These are phyloP conservation scores for Paxillus involutus DNA, from an alignment of 768 basidiomycete species.

Conservation along the genomic window DNA sequence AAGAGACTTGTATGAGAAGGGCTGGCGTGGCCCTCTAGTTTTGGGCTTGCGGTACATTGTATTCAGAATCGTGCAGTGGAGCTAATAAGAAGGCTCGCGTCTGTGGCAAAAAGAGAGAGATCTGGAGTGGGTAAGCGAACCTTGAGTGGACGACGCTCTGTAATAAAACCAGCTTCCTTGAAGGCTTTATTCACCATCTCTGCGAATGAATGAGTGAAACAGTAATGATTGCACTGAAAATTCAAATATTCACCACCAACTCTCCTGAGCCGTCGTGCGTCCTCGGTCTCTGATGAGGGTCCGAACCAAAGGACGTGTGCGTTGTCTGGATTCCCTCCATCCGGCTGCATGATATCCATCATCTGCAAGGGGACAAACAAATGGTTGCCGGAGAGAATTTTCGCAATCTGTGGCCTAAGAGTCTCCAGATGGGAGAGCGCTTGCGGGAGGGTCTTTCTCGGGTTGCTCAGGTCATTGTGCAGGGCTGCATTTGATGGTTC, in stretches of 20 bases:
- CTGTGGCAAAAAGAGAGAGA: not conserved
- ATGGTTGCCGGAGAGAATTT: constrained; percentile 33
- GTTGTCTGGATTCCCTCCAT: constrained; percentile 32
- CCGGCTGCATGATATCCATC: constrained; percentile 51
- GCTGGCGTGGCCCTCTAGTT: constrained; percentile 26
- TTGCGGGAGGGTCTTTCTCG: constrained; percentile 32
- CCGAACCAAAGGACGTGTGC: constrained; percentile 62
- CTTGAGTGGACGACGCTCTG: constrained; percentile 50
- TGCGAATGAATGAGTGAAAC: constrained; percentile 18
- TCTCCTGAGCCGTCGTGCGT: constrained; percentile 27
- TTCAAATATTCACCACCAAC: constrained; percentile 36
- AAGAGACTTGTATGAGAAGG: constrained; percentile 43
- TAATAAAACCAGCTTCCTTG: constrained; percentile 41
- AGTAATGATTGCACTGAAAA: not conserved
- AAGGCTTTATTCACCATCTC: constrained; percentile 45
- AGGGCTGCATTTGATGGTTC: not conserved
- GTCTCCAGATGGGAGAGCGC: constrained; percentile 45
- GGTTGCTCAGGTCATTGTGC: not conserved
- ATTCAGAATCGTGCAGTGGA: constrained; percentile 54
- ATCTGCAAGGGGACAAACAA: constrained; percentile 44
- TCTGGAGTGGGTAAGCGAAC: constrained; percentile 25
- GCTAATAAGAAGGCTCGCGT: constrained; percentile 22
- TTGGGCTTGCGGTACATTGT: constrained; percentile 43
- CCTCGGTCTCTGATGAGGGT: constrained; percentile 37
- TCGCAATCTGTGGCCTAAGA: constrained; percentile 39